Conservation (phyloP, 1,284 basidiomycete genomes). For the Mycena citricolor region DNA sequence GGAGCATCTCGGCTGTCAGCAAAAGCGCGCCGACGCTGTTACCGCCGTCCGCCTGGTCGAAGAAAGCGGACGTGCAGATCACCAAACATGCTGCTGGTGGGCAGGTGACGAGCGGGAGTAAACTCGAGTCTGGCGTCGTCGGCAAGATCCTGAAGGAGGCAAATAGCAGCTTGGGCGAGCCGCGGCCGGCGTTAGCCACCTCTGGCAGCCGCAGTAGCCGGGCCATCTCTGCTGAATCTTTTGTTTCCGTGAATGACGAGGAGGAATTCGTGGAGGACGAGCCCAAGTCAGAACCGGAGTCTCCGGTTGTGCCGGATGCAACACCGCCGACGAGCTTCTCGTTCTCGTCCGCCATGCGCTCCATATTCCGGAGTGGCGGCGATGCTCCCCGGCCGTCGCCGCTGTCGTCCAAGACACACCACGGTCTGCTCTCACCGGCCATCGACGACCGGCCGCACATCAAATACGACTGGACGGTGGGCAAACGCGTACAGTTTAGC, state of each 20-base stretch:
- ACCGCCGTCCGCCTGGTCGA: conserved; percentile 52
- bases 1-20: no score
- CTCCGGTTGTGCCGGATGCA: conserved; percentile 2
- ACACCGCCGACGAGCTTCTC: no score
- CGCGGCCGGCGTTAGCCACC: conserved; percentile 27
- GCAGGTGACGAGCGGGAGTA: conserved; percentile 40
- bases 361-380: conserved; percentile 43
- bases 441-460: conserved; percentile 75
- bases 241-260: conserved; percentile 35
- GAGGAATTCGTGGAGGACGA: neutral
- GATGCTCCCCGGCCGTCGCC: no score
- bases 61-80: conserved; percentile 56
- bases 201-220: conserved; percentile 31
- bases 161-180: no score
- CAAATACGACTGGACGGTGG: conserved; percentile 74
- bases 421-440: conserved; percentile 43
- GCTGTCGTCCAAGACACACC: conserved; percentile 38
- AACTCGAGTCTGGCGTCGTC: conserved; percentile 39
- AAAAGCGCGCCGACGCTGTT: no score
- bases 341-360: conserved; percentile 54
- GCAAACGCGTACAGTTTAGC: conserved; percentile 66
- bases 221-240: conserved; percentile 38
- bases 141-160: conserved; percentile 49
- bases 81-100: conserved; percentile 51
- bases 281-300: conserved; percentile 28